Percentiles rank a stretch among this genome's conserved stretches.
phyloP scores from a whole-genome alignment of 768 basidiomycete genomes.

The Pleurotus tuber-regium region DNA sequence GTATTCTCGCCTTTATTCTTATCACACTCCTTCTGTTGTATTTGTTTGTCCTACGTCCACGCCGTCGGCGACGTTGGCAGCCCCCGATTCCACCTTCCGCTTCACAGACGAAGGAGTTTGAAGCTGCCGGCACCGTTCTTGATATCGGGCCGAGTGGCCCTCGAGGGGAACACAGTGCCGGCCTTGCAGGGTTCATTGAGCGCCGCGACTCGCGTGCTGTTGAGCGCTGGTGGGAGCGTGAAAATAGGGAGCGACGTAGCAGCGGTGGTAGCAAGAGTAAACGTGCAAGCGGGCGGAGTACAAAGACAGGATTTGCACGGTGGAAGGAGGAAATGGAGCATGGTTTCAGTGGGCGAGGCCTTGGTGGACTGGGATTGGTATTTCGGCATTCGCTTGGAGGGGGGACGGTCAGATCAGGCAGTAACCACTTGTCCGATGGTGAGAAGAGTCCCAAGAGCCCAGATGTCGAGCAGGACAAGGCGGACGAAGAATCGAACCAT shows the following conservation, averaged over 20 bases:
- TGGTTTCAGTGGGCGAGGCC: constrained; percentile 13
- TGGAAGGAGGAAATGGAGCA: constrained; percentile 44
- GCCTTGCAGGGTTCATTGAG: constrained; percentile 7
- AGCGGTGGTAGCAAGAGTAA: constrained; percentile 12
- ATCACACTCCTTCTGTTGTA: constrained; percentile 39
- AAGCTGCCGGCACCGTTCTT: constrained; percentile 7
- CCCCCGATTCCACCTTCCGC: neutral
- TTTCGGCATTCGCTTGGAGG: constrained; percentile 36
- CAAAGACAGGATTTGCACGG: constrained; percentile 35
- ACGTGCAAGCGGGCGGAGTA: constrained; percentile 23
- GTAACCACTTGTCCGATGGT: constrained; percentile 1
- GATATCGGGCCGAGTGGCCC: constrained; percentile 15
- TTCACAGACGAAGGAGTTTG: neutral
- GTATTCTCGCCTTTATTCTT: constrained; percentile 48
- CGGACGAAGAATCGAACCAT: neutral
- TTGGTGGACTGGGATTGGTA: constrained; percentile 33
- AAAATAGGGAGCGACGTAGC: constrained; percentile 14
- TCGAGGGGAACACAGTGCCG: constrained; percentile 4
- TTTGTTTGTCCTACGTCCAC: constrained; percentile 48
- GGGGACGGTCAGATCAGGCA: constrained; percentile 1
- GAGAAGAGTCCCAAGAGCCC: constrained; percentile 4
- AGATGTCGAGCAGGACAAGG: constrained; percentile 5
- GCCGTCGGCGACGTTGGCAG: constrained; percentile 27
- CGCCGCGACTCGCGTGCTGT: constrained; percentile 1
- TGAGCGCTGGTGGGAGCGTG: constrained; percentile 5